These are phyloP conservation scores for Hyaloscypha hepaticicola DNA, from an alignment of 495 filamentous ascomycete species.

Conservation along the genomic window DNA sequence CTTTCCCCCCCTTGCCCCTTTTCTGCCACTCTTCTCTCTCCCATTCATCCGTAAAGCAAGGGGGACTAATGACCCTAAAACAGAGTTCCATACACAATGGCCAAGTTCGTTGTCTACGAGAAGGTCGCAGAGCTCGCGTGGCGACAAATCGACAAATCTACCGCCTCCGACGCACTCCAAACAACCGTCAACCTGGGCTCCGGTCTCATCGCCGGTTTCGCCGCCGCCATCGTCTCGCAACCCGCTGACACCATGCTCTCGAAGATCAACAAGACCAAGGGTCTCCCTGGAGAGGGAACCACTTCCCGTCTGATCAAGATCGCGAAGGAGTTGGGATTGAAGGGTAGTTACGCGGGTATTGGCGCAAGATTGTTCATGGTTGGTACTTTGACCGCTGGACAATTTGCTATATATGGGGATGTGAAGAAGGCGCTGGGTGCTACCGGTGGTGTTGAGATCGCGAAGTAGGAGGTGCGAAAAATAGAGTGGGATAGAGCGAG, in stretches of 20 bases:
- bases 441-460: conserved; percentile 77
- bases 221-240: conserved; percentile 93
- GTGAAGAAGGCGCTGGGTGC: conserved; percentile 65
- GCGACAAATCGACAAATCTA: conserved; percentile 71
- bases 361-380: conserved; percentile 89
- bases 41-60: background rate
- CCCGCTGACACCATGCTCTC: conserved; percentile 98
- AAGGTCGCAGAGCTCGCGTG: conserved; percentile 86
- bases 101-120: conserved; percentile 99
- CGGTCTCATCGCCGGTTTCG: conserved; percentile 97
- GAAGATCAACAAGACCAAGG: conserved; percentile 99
- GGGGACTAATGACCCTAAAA: conserved; percentile 19
- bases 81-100: conserved; percentile 98
- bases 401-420: conserved; percentile 96
- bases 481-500: no score
- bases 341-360: conserved; percentile 87
- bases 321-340: conserved; percentile 86
- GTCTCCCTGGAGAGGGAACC: conserved; percentile 92
- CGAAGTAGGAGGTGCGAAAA: conserved; percentile 27
- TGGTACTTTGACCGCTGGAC: conserved; percentile 77
- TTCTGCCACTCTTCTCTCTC: no score
- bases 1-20: no score
- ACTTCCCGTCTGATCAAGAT: conserved; percentile 92
- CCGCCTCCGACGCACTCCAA: conserved; percentile 68
- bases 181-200: conserved; percentile 91